A percentile compares a stretch with the other conserved stretches of the same genome.
These are phyloP conservation scores for Stachybotrys chartarum DNA, from an alignment of 2,329 filamentous ascomycete genomes.

Conservation along the genomic window DNA sequence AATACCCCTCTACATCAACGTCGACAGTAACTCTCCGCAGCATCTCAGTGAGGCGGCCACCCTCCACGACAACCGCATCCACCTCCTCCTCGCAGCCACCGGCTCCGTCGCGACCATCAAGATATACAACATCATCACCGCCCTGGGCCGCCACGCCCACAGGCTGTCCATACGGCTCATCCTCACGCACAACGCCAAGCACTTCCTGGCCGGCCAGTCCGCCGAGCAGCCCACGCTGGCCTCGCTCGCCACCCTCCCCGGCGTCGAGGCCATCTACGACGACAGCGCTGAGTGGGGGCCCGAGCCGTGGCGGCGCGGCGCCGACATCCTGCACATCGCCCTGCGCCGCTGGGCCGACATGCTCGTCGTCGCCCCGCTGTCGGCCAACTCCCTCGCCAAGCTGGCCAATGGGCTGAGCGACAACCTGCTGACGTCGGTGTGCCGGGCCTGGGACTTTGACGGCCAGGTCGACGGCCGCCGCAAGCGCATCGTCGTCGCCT, in stretches of 20 bases:
- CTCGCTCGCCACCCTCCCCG: slow-evolving; percentile 50
- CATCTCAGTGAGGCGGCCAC: too few relatives aligned
- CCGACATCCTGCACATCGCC: slow-evolving; percentile 86
- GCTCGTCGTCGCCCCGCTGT: slow-evolving; percentile 72
- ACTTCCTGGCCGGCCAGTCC: slow-evolving; percentile 72
- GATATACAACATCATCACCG: slow-evolving; percentile 56
- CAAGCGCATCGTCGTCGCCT: slow-evolving; percentile 66
- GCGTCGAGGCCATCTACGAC: slow-evolving; percentile 73
- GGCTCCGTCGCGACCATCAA: slow-evolving; percentile 83
- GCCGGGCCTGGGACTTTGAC: slow-evolving; percentile 83
- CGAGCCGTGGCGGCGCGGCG: slow-evolving; percentile 67
- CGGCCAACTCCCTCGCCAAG: slow-evolving; percentile 82
- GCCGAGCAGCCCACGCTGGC: slow-evolving; percentile 66
- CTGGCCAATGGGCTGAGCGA: slow-evolving; percentile 72
- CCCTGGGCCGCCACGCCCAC: slow-evolving; percentile 42
- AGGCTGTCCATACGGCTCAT: slow-evolving; percentile 77
- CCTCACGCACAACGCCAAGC: slow-evolving; percentile 64
- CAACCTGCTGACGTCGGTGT: slow-evolving; percentile 64
- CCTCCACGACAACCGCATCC: slow-evolving; percentile 8
- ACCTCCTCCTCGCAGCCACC: slow-evolving; percentile 33
- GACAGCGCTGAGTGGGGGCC: slow-evolving; percentile 79
- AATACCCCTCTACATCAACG: too few relatives aligned
- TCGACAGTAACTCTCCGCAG: too few relatives aligned
- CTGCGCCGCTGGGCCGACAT: slow-evolving; percentile 72
- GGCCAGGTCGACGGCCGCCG: slow-evolving; percentile 44